Evolutionary conservation across 1,284 basidiomycete species (phyloP), one percentile per base, ranked within the genome.

Genomic region (Moesziomyces antarcticus): DNA sequence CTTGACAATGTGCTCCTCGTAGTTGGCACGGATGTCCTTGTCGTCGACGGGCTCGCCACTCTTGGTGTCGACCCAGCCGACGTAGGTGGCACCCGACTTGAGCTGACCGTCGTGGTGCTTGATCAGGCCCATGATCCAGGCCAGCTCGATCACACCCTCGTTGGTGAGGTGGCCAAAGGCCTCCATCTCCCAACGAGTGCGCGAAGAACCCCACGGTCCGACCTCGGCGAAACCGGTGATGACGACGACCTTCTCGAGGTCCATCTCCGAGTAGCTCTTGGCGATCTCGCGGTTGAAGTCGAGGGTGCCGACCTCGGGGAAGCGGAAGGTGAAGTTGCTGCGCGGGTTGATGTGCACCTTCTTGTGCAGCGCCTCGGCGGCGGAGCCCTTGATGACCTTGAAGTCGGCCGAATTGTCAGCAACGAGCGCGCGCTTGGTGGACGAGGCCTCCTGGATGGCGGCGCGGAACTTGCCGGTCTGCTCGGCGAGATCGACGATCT

Each of bases 111-210:
- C 93, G 85, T 97, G 94, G 87, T 98, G 94, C 86, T 96, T 97
- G 89, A 98, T 97, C 86, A 90, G 90, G 47, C 97, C 95, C 93
- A 97, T 98, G 86, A 97, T 92, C 94, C 96, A 99, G 16, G 96
- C 95, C 91, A 99, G 95, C 87, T 99, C 96, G 80, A 99, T 97
- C 83, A 93, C 93, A 47, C 95, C 96, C 85, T 97, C 92, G 80
- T 98, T 96, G 60, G 77, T 80, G 53, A 81, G 68, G 62, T 72
- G 67, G 46, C 80, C 78, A 44, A 70, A 74, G 27, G 78, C 80
- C 66, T 81, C 80, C 70, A 79, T 77, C 87, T 99, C 95, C 96
- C 96, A 99, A 75, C 96, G 90, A n/a, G 96, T 99, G 76, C 97
- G 91, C 22, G 95, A 91, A 81, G 93, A 95, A 80, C 97, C 97